phyloP scores from a whole-genome alignment of 805 yeast species.

The Myxozyma neotropica region DNA sequence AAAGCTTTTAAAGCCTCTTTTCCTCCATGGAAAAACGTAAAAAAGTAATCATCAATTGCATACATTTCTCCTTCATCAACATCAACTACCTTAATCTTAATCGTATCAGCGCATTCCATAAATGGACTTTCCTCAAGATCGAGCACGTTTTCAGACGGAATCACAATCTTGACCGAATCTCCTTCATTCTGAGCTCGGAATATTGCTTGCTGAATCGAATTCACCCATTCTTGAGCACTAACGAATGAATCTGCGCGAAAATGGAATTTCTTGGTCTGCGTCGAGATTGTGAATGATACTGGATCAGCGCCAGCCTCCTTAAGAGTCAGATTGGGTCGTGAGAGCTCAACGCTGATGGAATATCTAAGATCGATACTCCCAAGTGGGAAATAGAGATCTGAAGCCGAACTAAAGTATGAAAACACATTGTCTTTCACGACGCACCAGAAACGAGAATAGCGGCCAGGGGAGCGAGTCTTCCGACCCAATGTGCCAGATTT shows the following conservation, averaged over 20 bases:
- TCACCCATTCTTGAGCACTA: conserved; percentile 81
- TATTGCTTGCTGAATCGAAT: conserved; percentile 69
- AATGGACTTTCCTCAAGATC: conserved; percentile 61
- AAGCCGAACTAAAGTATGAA: conserved; percentile 66
- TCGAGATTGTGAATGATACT: conserved; percentile 60
- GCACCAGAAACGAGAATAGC: conserved; percentile 72
- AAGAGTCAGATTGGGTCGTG: conserved; percentile 35
- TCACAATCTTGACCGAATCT: conserved; percentile 71
- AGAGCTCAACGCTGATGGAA: conserved; percentile 62
- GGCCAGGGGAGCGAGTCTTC: conserved; percentile 44
- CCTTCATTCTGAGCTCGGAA: conserved; percentile 72
- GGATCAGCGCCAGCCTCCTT: conserved; percentile 37
- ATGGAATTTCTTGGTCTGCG: conserved; percentile 53
- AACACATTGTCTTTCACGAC: conserved; percentile 69
- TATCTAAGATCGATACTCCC: conserved; percentile 70
- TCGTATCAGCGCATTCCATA: conserved; percentile 57
- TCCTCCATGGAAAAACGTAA: conserved; percentile 65
- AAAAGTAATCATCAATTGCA: conserved; percentile 67
- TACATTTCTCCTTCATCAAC: conserved; percentile 48
- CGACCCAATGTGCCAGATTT: conserved; percentile 56
- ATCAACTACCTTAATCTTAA: conserved; percentile 65
- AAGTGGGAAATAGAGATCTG: conserved; percentile 82
- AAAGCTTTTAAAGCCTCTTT: conserved; percentile 42
- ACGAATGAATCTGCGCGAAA: conserved; percentile 74
- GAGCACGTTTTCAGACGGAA: conserved; percentile 70